Evolutionary conservation across 805 yeast genomes (phyloP).

Genomic region (Candida silvatica): DNA sequence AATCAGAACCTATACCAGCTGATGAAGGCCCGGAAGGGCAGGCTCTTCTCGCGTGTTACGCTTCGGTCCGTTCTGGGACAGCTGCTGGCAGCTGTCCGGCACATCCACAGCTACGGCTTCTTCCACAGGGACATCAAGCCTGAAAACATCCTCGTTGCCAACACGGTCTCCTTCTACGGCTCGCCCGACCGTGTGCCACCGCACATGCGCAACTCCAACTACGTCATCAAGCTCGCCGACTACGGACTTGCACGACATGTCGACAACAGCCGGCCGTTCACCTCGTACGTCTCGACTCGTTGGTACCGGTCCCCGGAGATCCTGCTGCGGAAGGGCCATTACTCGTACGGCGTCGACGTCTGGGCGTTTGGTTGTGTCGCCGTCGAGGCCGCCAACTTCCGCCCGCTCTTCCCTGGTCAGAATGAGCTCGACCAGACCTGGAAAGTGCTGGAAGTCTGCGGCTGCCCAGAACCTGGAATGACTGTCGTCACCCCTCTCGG

Average conservation of each 20-base stretch:
- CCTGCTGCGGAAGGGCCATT: slow-evolving; percentile 49
- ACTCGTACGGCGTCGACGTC: slow-evolving; percentile 66
- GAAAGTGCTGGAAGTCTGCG: slow-evolving; percentile 59
- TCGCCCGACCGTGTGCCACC: slow-evolving; percentile 29
- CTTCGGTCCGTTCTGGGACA: slow-evolving; percentile 64
- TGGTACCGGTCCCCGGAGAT: slow-evolving; percentile 88
- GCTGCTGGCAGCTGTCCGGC: slow-evolving; percentile 66
- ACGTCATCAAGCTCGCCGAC: slow-evolving; percentile 69
- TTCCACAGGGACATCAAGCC: slow-evolving; percentile 93
- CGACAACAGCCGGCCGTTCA: slow-evolving; percentile 44
- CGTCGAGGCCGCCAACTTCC: slow-evolving; percentile 59
- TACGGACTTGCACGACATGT: slow-evolving; percentile 68
- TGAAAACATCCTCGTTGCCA: slow-evolving; percentile 74
- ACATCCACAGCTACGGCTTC: slow-evolving; percentile 62
- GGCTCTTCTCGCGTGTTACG: slow-evolving; percentile 47
- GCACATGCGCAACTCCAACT: slow-evolving; percentile 32
- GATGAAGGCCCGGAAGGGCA: slow-evolving; percentile 51
- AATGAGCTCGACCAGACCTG: slow-evolving; percentile 73
- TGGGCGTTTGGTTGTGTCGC: slow-evolving; percentile 87
- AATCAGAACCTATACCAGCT: slow-evolving; percentile 74
- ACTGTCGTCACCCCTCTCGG: slow-evolving; percentile 38
- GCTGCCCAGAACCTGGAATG: slow-evolving; percentile 46
- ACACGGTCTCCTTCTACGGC: slow-evolving; percentile 46
- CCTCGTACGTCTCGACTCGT: slow-evolving; percentile 74
- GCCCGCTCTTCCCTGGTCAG: slow-evolving; percentile 79